phyloP scores from a whole-genome alignment of 257 asterid species.

The Euphrasia confusa region DNA sequence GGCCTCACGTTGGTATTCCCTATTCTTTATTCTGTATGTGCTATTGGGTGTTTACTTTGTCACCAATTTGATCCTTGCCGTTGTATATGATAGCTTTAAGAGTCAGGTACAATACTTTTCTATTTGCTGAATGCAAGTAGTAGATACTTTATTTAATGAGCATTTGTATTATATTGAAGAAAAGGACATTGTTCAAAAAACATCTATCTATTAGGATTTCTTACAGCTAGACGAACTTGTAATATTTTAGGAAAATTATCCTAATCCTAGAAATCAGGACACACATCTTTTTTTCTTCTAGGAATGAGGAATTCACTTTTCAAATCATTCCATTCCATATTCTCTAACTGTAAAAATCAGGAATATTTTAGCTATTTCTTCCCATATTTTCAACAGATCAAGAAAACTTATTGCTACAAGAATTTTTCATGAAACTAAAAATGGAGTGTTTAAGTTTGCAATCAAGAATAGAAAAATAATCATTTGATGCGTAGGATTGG shows the following conservation, averaged over 20 bases:
- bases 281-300: not conserved
- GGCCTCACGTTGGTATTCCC: slow-evolving; percentile 79
- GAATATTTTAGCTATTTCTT: not conserved
- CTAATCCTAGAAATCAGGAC: too few relatives aligned
- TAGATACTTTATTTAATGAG: slow-evolving; percentile 10
- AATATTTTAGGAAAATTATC: too few relatives aligned
- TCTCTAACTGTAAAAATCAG: too few relatives aligned
- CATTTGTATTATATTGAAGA: slow-evolving; percentile 16
- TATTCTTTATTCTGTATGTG: slow-evolving; percentile 86
- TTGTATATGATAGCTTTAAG: slow-evolving; percentile 97
- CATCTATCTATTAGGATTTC: not conserved
- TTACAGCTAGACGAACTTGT: too few relatives aligned
- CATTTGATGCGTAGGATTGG: slow-evolving; percentile 1
- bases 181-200: slow-evolving; percentile 2
- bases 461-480: not conserved
- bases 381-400: not conserved
- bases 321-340: not conserved
- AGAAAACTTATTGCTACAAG: not conserved
- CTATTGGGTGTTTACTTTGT: slow-evolving; percentile 94
- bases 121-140: slow-evolving; percentile 8
- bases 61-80: slow-evolving; percentile 98
- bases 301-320: not conserved
- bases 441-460: slow-evolving; percentile 4
- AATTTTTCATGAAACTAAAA: not conserved
- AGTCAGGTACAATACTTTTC: slow-evolving; percentile 55